Base-by-base conservation (phyloP, 106 monocot genomes). In the Dioscorea zingiberensis region DNA sequence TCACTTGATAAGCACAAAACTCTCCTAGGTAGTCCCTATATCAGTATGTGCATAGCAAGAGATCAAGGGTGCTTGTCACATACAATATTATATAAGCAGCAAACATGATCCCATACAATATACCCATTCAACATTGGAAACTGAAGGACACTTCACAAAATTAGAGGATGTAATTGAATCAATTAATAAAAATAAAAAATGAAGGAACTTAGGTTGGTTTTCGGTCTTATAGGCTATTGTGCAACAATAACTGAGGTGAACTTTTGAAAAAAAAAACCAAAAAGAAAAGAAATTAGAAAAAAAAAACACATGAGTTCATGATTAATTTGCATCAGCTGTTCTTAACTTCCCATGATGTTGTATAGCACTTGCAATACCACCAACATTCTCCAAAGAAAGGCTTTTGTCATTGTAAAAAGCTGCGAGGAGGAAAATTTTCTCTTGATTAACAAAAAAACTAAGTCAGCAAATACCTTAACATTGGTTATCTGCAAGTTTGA, bases 301-400 rank as follows among this genome's bases (percentile, higher is more conserved):
- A n/a, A n/a, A n/a, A n/a, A n/a, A n/a, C n/a, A n/a, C n/a, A n/a
- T n/a, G n/a, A n/a, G n/a, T n/a, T n/a, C n/a, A n/a, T 38, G 38
- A 38, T 10, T 6, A 38, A 38, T 38, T 38, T 38, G 38, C 38
- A 38, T 0, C 4, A 38, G 10, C 10, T 38, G 38, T 69, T 59
- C 46, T 60, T 30, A 97, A 92, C 91, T 97, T 97, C 48, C 97
- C 97, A 71, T 97, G 97, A 55, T 97, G 88, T 48, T 97, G 97
- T 51, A 86, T 71, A 27, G 97, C 74, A 63, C 88, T 97, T 21
- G 92, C 97, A 82, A 97, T 97, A 48, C 97, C 97, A 54, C 97
- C 97, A 75, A 79, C 71, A 76, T 84, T 86, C n/a, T 88, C 92
- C 21, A 82, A 48, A 71, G 97, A 92, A 56, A 97, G 84, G 74